These are phyloP conservation scores for Collariella sp. DNA, from an alignment of 495 filamentous ascomycete species.

Conservation along the genomic window DNA sequence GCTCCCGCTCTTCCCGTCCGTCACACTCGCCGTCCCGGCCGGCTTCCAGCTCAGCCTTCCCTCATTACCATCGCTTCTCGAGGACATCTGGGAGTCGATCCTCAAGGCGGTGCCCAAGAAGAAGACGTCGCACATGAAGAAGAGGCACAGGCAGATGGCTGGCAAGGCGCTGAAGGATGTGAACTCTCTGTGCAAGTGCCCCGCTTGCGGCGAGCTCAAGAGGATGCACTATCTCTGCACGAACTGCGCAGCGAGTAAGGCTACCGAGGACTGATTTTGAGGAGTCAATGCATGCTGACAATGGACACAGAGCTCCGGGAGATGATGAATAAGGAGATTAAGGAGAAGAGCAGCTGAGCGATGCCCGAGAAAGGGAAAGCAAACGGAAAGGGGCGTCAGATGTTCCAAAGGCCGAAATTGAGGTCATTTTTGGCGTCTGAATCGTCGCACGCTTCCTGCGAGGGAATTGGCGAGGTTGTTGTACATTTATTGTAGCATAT, in stretches of 20 bases:
- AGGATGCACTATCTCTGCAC: conserved; percentile 80
- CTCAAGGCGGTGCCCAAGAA: conserved; percentile 95
- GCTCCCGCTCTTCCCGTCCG: conserved; percentile 39
- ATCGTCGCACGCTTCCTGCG: too few relatives aligned
- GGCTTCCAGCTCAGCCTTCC: conserved; percentile 48
- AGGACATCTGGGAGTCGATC: conserved; percentile 83
- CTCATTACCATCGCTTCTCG: conserved; percentile 46
- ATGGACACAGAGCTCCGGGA: conserved; percentile 25
- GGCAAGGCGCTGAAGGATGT: conserved; percentile 91
- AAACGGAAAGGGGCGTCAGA: too few relatives aligned
- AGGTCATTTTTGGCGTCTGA: not conserved
- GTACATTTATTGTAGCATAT: too few relatives aligned
- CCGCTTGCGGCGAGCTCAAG: conserved; percentile 80
- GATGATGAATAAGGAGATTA: conserved; percentile 23
- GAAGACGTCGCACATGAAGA: conserved; percentile 97
- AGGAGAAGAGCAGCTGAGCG: conserved; percentile 2
- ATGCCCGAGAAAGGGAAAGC: not conserved
- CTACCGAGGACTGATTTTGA: not conserved
- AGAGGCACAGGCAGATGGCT: conserved; percentile 82
- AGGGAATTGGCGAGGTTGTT: too few relatives aligned
- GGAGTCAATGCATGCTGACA: conserved; percentile 8
- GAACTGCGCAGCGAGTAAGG: conserved; percentile 51
- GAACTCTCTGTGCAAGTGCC: conserved; percentile 73
- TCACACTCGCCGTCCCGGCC: conserved; percentile 45
- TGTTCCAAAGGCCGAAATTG: too few relatives aligned